Evolutionary conservation across 441 rosid species (phyloP), one percentile per base, ranked within the genome.

Genomic region (Populus hybrid): DNA sequence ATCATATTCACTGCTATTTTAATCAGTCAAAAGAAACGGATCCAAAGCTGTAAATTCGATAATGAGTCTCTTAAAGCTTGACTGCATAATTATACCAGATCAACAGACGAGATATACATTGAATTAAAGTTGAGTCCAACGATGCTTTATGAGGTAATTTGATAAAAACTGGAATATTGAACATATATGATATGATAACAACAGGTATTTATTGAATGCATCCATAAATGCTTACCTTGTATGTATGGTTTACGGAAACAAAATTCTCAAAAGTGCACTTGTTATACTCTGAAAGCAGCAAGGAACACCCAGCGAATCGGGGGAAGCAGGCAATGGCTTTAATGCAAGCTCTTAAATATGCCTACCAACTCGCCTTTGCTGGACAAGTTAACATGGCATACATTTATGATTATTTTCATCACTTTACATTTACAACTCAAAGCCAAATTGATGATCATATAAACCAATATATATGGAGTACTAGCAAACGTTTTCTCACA

Each of bases 311-410:
- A 14, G 14, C 74, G 40, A 42, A 50, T 42, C 14, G 76, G 54
- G 67, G 21, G n/a, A 54, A 54, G 11, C 64, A 8, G 64, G 77
- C 26, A 5, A 74, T 38, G 73, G 35, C 65, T 64, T 73, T 36
- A 73, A 36, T 57, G 78, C 75, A 35, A 69, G 73, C 72, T 59
- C 73, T 24, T 59, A 40, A 38, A 18, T 59, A 75, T 81, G 75
- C 70, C 66, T 73, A 70, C 36, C 74, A 28, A 26, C 50, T 38
- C 50, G 42, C 77, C 32, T 76, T 68, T 76, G 77, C 69, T 75
- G 77, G 68, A 70, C 70, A 69, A 32, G 32, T 26, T 46, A 77
- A 24, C 38, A 2, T 38, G 10, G 21, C 46, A 8, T 35, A 61
- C 20, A 28, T 24, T 10, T 67, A 38, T 69, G 5, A 59, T 59